Evolutionary conservation across 2,329 filamentous ascomycete genomes (phyloP), one percentile per base, ranked within the genome.

Genomic region (Beauveria sp.): DNA sequence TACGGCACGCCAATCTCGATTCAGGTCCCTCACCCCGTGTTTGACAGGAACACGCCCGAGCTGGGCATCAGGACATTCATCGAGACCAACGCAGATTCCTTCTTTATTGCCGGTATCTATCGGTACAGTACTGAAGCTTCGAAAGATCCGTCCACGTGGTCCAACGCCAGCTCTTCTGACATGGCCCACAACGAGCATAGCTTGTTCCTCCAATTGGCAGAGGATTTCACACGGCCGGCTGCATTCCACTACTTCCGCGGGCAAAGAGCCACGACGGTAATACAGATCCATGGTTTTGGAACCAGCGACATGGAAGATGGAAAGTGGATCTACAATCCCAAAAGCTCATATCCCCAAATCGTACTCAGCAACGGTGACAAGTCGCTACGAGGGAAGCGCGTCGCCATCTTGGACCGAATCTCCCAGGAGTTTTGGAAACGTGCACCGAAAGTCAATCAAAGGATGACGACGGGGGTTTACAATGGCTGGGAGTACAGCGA

Each of bases 131-230:
- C 50, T 5, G 41, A 54, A 6, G 6, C 47, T 14, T 44, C 56
- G 0, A 47, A 48, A 8, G 16, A 28, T 3, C 18, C 50, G 7
- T 30, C 58, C 16, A 59, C 56, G 2, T 53, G 58, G 50, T 48
- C 51, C 24, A 37, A 53, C 20, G 51, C 50, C 28, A 28, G 50
- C 50, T 60, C 50, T 3, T 54, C 58, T 22, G 58, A 60, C 43
- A 60, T 60, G 58, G 51, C 50, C 1, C 41, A 54, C 30, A 60
- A 60, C 22, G 28, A 60, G 58, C 30, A 60, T 30, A 60, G 58
- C 28, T 40, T 60, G 14, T 60, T 60, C 50, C 50, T 60, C 7
- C 58, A 54, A 30, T 14, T 60, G 3, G 41, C 58, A n/a, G 41
- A 54, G 5, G 58, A 60, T 12, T 47, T 60, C 22, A 60, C 58